A percentile compares a stretch with the other conserved stretches of the same genome.
Conservation (phyloP, 345 rosid species). For the Acer negundo region DNA sequence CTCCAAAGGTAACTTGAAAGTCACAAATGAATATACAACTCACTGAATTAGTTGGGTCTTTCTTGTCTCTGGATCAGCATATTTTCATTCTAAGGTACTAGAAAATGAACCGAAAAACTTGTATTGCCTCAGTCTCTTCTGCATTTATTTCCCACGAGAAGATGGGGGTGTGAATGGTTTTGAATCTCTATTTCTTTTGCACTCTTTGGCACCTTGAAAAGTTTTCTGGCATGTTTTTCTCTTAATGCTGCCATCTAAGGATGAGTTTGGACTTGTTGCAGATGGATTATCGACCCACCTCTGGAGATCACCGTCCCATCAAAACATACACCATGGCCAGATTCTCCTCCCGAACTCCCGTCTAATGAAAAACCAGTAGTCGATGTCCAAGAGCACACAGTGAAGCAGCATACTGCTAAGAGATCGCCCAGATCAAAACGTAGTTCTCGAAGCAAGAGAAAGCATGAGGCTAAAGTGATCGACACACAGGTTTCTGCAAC, state of each 20-base stretch:
- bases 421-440: constrained; percentile 62
- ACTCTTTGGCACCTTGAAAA: not conserved
- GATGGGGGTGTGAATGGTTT: not conserved
- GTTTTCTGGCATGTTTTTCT: not conserved
- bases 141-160: not conserved
- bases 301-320: constrained; percentile 84
- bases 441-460: constrained; percentile 67
- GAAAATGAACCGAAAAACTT: not conserved
- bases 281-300: constrained; percentile 94
- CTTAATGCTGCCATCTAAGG: not conserved
- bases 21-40: not conserved
- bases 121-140: not conserved
- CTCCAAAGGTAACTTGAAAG: not conserved
- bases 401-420: constrained; percentile 65
- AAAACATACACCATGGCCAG: constrained; percentile 93
- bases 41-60: not conserved
- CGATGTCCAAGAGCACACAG: constrained; percentile 41
- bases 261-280: constrained; percentile 28
- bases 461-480: constrained; percentile 57
- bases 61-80: not conserved
- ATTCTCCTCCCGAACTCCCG: constrained; percentile 86
- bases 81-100: not conserved
- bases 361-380: constrained; percentile 37
- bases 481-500: constrained; percentile 46
- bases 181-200: not conserved